phyloP scores from a whole-genome alignment of 306 rosid species.

The Castanea mollissima region DNA sequence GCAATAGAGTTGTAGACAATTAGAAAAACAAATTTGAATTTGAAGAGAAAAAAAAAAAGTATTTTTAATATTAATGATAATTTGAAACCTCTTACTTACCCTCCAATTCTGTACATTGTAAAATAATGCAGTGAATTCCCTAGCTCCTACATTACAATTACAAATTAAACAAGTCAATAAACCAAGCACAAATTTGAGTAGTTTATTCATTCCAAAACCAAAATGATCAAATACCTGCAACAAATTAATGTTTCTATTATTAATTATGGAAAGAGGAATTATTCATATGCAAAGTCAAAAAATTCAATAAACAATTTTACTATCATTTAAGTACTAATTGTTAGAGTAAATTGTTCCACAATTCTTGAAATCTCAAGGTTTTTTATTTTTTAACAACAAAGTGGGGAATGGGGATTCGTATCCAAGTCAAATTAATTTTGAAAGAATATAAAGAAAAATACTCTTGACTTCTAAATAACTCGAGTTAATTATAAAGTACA shows the following conservation, averaged over 20 bases:
- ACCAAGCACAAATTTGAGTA: background rate
- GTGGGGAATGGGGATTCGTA: no score
- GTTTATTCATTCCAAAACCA: background rate
- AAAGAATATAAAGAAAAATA: no score
- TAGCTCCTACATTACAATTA: conserved; percentile 61
- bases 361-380: no score
- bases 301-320: no score
- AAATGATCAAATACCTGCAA: background rate
- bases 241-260: no score
- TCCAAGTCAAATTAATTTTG: no score
- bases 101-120: conserved; percentile 95
- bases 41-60: background rate
- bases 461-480: no score
- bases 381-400: no score
- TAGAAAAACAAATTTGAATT: background rate
- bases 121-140: conserved; percentile 79
- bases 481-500: no score
- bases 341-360: no score
- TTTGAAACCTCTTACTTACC: conserved; percentile 37
- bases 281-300: no score
- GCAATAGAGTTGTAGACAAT: background rate
- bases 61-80: conserved; percentile 6
- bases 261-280: background rate
- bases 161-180: background rate
- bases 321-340: no score